Evolutionary conservation across 768 basidiomycete genomes (phyloP).

Genomic region (Phanerochaete sordida): DNA sequence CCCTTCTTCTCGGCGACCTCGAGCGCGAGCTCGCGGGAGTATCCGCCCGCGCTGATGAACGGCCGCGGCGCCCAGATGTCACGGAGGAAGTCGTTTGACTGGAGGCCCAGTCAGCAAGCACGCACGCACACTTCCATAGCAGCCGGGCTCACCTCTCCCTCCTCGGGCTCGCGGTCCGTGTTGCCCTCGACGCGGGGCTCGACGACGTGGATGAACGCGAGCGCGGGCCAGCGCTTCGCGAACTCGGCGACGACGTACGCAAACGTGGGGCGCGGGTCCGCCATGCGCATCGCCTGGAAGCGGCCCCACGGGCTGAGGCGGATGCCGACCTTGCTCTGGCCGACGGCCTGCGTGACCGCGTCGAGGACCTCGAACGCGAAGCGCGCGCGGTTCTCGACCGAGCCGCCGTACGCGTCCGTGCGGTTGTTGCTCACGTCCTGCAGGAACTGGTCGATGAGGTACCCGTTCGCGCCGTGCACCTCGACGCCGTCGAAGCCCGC

Average conservation of each 20-base stretch:
- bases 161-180: conserved; percentile 3
- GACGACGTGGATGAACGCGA: conserved; percentile 37
- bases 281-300: conserved; percentile 45
- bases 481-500: conserved; percentile 50
- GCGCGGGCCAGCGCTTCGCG: conserved; percentile 34
- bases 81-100: conserved; percentile 19
- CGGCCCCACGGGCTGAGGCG: conserved; percentile 33
- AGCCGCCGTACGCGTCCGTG: conserved; percentile 48
- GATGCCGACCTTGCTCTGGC: conserved; percentile 37
- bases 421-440: conserved; percentile 35
- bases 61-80: conserved; percentile 22
- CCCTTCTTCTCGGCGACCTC: conserved; percentile 15
- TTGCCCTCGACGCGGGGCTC: conserved; percentile 21
- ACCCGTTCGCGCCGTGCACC: conserved; percentile 30
- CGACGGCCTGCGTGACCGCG: conserved; percentile 38
- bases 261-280: conserved; percentile 54
- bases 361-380: conserved; percentile 42
- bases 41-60: conserved; percentile 23
- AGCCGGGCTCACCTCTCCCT: conserved; percentile 16
- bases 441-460: conserved; percentile 39
- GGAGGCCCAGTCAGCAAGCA: background rate
- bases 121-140: background rate
- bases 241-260: conserved; percentile 43
- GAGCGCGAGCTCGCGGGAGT: conserved; percentile 17
- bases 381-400: conserved; percentile 41